These are phyloP conservation scores for Sclerotinia subarctica DNA, from an alignment of 2,329 filamentous ascomycete genomes.

Conservation along the genomic window DNA sequence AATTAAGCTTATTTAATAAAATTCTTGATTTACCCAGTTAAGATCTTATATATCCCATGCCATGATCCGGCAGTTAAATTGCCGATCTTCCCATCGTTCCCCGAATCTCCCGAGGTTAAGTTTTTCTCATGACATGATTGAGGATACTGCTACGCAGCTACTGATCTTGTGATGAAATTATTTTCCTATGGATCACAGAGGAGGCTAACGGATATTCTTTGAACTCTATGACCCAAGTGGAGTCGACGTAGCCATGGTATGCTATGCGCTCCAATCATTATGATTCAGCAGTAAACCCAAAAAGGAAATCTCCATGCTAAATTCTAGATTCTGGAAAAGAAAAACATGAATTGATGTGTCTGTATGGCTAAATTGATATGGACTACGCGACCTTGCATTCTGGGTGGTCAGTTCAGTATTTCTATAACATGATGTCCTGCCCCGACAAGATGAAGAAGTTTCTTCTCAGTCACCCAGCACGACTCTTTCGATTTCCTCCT, in stretches of 20 bases:
- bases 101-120: slow-evolving; percentile 5
- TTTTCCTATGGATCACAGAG: neutral
- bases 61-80: neutral
- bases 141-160: too few relatives aligned
- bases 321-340: neutral
- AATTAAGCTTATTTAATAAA: too few relatives aligned
- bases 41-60: too few relatives aligned
- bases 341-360: neutral
- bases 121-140: neutral
- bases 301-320: neutral
- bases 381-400: neutral
- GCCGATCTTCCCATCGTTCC: neutral
- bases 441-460: neutral
- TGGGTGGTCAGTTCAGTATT: neutral
- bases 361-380: neutral
- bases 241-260: neutral
- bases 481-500: neutral
- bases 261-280: slow-evolving; percentile 17
- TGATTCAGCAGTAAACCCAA: too few relatives aligned
- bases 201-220: too few relatives aligned
- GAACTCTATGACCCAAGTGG: neutral
- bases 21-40: too few relatives aligned
- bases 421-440: slow-evolving; percentile 9
- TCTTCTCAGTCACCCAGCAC: neutral
- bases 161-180: neutral